These are phyloP conservation scores for Cladosporium colombiae DNA, from an alignment of 2,329 filamentous ascomycete genomes.

Conservation along the genomic window DNA sequence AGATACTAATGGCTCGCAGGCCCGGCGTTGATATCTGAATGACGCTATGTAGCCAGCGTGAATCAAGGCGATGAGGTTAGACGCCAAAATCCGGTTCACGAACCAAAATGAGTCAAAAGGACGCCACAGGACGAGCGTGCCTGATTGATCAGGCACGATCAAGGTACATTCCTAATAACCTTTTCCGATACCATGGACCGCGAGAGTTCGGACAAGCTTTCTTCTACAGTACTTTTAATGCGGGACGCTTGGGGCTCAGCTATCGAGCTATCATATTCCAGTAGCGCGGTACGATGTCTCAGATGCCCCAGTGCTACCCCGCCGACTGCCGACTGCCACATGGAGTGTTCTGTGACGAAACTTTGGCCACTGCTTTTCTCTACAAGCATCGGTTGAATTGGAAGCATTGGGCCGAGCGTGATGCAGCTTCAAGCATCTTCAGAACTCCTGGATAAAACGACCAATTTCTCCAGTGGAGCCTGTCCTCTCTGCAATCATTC, in stretches of 20 bases:
- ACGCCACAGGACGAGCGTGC: not conserved
- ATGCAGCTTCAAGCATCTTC: not conserved
- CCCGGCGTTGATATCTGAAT: not conserved
- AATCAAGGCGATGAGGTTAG: not conserved
- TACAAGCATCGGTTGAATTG: not conserved
- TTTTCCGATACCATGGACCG: not conserved
- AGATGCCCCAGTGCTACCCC: not conserved
- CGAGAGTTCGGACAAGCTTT: not conserved
- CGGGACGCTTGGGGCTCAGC: not conserved
- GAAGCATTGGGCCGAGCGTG: not conserved
- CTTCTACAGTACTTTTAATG: not conserved
- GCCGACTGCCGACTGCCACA: not conserved
- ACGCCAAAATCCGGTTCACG: not conserved
- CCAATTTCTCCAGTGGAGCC: not conserved
- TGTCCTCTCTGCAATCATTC: not conserved
- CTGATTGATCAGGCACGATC: not conserved
- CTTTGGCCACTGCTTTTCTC: not conserved
- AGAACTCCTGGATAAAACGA: not conserved
- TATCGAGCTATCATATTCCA: not conserved
- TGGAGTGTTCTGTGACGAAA: not conserved
- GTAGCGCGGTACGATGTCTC: not conserved
- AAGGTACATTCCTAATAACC: not conserved
- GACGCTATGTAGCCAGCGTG: not conserved
- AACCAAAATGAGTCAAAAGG: not conserved
- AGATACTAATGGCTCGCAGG: not conserved